Evolutionary conservation across 1,139 yeast genomes (phyloP).

Genomic region (Kodamaea derodonti): DNA sequence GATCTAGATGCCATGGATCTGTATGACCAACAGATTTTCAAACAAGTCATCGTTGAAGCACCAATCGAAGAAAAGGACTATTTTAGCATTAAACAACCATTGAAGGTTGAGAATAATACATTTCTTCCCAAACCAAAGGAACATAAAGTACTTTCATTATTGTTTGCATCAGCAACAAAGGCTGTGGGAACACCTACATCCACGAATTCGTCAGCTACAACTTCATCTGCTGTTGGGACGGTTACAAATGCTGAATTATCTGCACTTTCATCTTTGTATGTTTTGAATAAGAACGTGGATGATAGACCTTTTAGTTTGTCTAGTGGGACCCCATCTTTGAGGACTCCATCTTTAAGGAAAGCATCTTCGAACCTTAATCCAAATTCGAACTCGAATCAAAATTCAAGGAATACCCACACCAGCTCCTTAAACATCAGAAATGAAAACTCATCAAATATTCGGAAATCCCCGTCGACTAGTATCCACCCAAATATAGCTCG

Average conservation of each 20-base stretch:
- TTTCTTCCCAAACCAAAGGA: conserved; percentile 13
- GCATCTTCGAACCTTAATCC: background rate
- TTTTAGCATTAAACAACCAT: conserved; percentile 8
- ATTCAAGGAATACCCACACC: background rate
- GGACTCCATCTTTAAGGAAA: background rate
- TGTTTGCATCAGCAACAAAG: conserved; percentile 14
- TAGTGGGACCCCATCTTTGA: conserved; percentile 4
- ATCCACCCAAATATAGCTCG: background rate
- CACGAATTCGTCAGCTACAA: conserved; percentile 24
- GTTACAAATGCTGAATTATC: conserved; percentile 33
- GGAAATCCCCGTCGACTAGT: background rate
- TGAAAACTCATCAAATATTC: too few relatives aligned
- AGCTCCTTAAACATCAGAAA: too few relatives aligned
- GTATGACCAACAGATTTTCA: conserved; percentile 58
- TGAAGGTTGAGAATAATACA: conserved; percentile 3
- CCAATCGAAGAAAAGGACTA: conserved; percentile 5
- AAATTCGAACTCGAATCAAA: background rate
- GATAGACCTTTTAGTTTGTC: too few relatives aligned
- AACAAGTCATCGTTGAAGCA: conserved; percentile 17
- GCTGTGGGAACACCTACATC: conserved; percentile 15
- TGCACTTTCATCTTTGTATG: conserved; percentile 39
- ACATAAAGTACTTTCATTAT: conserved; percentile 25
- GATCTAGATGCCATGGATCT: conserved; percentile 51
- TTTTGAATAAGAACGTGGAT: conserved; percentile 35
- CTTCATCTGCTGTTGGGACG: conserved; percentile 36